Conservation (phyloP, 805 yeast genomes). For the Metschnikowia shivogae region DNA sequence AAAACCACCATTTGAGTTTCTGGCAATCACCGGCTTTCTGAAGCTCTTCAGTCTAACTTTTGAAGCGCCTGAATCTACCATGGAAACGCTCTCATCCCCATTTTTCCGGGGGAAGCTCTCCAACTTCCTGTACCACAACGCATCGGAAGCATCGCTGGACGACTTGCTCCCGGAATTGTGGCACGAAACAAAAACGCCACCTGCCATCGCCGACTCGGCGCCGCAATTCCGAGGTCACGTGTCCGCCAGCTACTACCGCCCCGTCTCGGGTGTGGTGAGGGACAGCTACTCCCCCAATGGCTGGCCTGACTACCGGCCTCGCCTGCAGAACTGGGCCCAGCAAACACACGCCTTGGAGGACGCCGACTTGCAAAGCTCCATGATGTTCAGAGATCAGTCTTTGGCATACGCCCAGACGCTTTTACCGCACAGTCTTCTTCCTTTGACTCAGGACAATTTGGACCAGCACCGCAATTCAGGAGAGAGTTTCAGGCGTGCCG, state of each 20-base stretch:
- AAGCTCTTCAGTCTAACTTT: not conserved
- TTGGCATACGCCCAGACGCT: conserved; percentile 21
- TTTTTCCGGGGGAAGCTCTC: too few relatives aligned
- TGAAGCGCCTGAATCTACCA: not conserved
- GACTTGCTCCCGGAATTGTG: conserved; percentile 35
- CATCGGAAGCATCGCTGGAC: conserved; percentile 14
- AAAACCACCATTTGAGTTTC: too few relatives aligned
- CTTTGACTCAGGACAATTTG: conserved; percentile 38
- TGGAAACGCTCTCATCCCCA: not conserved
- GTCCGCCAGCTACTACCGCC: not conserved
- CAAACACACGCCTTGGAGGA: not conserved
- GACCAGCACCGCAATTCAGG: conserved; percentile 4
- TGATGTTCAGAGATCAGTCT: conserved; percentile 22
- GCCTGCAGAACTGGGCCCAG: not conserved
- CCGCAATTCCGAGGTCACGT: not conserved
- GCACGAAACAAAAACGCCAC: conserved; percentile 9
- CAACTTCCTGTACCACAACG: too few relatives aligned
- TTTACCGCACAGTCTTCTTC: conserved; percentile 23
- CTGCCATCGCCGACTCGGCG: conserved; percentile 9
- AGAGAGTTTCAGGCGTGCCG: too few relatives aligned
- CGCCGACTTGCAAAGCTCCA: conserved; percentile 8
- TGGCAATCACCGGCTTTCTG: not conserved
- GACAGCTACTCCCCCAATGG: too few relatives aligned
- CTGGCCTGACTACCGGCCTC: conserved; percentile 11
- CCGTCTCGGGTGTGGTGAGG: not conserved